phyloP scores from a whole-genome alignment of 352 stramenopile species.

The Labyrinthula sp. region DNA sequence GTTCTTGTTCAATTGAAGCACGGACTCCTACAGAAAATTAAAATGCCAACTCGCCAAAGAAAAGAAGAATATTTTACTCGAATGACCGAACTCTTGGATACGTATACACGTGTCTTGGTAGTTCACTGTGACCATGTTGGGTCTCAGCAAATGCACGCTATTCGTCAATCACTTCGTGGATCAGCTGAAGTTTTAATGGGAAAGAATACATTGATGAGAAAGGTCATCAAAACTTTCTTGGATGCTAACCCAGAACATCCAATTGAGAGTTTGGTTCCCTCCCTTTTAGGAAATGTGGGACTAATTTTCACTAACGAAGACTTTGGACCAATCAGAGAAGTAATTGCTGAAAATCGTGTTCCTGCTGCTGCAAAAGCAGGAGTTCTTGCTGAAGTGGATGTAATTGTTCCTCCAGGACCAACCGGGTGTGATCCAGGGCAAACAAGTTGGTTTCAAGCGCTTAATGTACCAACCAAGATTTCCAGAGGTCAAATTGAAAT shows the following conservation, averaged over 20 bases:
- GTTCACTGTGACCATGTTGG: constrained; percentile 97
- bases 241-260: constrained; percentile 87
- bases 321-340: constrained; percentile 46
- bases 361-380: constrained; percentile 86
- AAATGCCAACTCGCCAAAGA: constrained; percentile 56
- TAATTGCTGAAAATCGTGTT: constrained; percentile 63
- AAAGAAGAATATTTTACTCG: constrained; percentile 92
- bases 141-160: constrained; percentile 95
- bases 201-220: constrained; percentile 99
- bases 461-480: constrained; percentile 99
- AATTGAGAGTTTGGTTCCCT: constrained; percentile 56
- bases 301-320: constrained; percentile 99
- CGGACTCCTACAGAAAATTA: constrained; percentile 14
- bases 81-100: constrained; percentile 77
- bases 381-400: constrained; percentile 74
- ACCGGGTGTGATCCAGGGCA: constrained; percentile 97
- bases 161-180: constrained; percentile 76
- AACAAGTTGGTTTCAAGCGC: constrained; percentile 97
- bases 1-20: constrained; percentile 20
- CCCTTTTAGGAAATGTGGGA: constrained; percentile 86
- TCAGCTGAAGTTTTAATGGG: constrained; percentile 91
- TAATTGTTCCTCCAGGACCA: constrained; percentile 82
- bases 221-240: constrained; percentile 84
- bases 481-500: constrained; percentile 99
- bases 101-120: constrained; percentile 92